phyloP scores from a whole-genome alignment of 257 asterid species.

The Agastache rugosa region DNA sequence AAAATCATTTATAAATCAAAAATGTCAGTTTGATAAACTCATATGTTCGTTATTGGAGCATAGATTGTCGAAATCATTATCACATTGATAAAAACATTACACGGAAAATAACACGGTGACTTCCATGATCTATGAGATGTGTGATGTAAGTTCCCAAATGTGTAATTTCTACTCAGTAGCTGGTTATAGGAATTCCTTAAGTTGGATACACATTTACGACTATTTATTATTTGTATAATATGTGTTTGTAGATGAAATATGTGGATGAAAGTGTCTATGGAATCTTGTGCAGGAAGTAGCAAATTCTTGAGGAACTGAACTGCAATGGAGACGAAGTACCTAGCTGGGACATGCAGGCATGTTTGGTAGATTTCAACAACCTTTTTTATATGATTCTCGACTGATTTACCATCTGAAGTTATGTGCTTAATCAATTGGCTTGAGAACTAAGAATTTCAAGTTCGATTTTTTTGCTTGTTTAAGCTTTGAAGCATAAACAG shows the following conservation, averaged over 20 bases:
- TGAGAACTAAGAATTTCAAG: no score
- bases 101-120: no score
- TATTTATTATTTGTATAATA: no score
- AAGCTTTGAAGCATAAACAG: no score
- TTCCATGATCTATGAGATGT: not conserved
- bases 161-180: no score
- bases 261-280: not conserved
- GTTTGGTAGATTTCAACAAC: not conserved
- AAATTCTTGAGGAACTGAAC: not conserved
- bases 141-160: not conserved
- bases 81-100: not conserved
- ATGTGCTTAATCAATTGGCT: no score
- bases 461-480: no score
- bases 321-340: no score
- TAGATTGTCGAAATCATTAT: not conserved
- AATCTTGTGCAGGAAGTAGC: not conserved
- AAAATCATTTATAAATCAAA: no score
- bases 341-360: not conserved
- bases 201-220: not conserved
- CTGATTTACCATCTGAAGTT: not conserved
- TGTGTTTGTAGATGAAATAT: no score
- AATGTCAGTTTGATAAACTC: not conserved
- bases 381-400: no score
- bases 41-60: not conserved
- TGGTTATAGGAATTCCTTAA: not conserved